Evolutionary conservation across 768 basidiomycete species (phyloP), one percentile per base, ranked within the genome.

Genomic region (Tricholoma hemisulphureum): DNA sequence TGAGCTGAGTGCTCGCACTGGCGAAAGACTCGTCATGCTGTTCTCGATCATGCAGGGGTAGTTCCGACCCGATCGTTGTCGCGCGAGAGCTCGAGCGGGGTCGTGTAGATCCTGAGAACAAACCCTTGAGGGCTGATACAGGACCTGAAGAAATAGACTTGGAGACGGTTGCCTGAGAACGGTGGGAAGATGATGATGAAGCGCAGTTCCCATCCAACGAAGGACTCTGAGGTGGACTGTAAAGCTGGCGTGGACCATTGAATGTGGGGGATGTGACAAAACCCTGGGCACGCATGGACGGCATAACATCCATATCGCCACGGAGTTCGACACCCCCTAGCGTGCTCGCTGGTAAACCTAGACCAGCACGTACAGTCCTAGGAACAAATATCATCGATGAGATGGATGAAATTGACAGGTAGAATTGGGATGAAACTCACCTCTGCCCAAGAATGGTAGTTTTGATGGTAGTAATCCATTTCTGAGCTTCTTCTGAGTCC

Each of bases 281-380:
- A n/a, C 82, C 84, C 63, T 89, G 88, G 29, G 83, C 77, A 49
- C 86, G 85, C 78, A 92, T 89, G 28, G 88, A 87, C 32, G 92
- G 77, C 83, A 91, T 88, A 48, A 91, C 90, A 67, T 92, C 90
- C 76, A 92, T 83, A 65, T 92, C 90, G 6, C 90, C 90, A 46
- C 85, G 79, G 20, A 88, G 89, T 59, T 90, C 90, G 24, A 80
- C 73, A 14, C 74, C 75, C 20, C 77, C 73, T 3, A 73, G 63
- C 20, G 72, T 71, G 37, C 73, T 73, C 0, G 77, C 67, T 24
- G 83, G 71, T 21, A 77, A 71, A 31, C 83, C 81, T 11, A 91
- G 69, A 14, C 89, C 89, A 8, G 85, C 88, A 20, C 87, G 86
- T 24, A 88, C 73, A 35, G 88, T 84, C 63, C 89, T 91, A 58